These are phyloP conservation scores for Phtheirospermum japonicum DNA, from an alignment of 257 asterid genomes.

Conservation along the genomic window DNA sequence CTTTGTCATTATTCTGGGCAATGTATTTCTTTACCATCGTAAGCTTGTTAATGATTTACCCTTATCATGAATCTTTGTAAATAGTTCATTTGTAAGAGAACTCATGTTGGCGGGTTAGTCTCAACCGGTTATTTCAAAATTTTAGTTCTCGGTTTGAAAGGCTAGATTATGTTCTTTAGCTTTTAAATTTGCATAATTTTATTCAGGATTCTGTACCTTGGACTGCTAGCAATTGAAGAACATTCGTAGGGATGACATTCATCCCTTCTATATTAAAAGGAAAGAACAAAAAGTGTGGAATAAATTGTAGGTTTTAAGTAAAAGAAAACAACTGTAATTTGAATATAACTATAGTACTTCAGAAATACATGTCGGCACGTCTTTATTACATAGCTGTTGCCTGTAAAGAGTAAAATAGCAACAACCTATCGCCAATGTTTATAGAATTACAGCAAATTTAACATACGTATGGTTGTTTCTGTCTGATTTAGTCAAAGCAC, in stretches of 20 bases:
- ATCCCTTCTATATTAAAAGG: too few relatives aligned
- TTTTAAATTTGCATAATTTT: background rate
- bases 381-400: conserved; percentile 19
- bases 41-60: background rate
- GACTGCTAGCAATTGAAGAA: background rate
- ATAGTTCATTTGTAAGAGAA: too few relatives aligned
- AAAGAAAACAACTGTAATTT: conserved; percentile 5
- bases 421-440: background rate
- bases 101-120: too few relatives aligned
- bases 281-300: too few relatives aligned
- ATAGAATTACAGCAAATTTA: conserved; percentile 5
- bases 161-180: background rate
- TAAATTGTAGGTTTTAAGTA: too few relatives aligned
- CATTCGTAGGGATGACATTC: too few relatives aligned
- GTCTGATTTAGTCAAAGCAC: conserved; percentile 33
- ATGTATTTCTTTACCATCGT: too few relatives aligned
- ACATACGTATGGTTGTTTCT: background rate
- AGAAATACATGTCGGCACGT: background rate
- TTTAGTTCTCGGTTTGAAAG: too few relatives aligned
- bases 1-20: background rate
- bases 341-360: conserved; percentile 1
- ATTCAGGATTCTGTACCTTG: background rate
- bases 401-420: conserved; percentile 4
- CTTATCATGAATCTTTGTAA: background rate
- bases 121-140: too few relatives aligned